Percentiles rank a stretch among this genome's conserved stretches.
Conservation (phyloP, 805 yeast species). For the Kuraishia cidri region DNA sequence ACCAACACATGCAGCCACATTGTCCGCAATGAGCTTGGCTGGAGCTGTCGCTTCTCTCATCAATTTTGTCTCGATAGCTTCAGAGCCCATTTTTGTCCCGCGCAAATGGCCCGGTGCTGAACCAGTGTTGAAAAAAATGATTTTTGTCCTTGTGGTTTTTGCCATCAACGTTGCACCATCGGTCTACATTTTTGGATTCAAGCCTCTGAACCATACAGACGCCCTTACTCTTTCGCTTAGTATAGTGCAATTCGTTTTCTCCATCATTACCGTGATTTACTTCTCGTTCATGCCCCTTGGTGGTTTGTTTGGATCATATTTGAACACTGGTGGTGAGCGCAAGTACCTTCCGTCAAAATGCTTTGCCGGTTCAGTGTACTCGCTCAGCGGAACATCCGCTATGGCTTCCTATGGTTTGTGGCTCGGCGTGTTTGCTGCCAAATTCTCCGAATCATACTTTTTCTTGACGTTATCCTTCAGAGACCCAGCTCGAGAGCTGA, state of each 20-base stretch:
- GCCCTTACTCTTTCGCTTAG: conserved; percentile 34
- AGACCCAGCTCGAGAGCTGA: conserved; percentile 66
- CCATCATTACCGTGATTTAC: conserved; percentile 43
- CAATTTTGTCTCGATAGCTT: conserved; percentile 43
- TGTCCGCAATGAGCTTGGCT: conserved; percentile 57
- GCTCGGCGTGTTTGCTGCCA: conserved; percentile 57
- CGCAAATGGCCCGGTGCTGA: conserved; percentile 67
- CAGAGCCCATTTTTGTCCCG: conserved; percentile 61
- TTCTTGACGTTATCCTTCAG: conserved; percentile 64
- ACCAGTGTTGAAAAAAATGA: conserved; percentile 40
- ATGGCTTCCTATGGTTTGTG: conserved; percentile 64
- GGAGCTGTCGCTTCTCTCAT: conserved; percentile 55
- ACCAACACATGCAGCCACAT: conserved; percentile 47
- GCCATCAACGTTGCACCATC: conserved; percentile 40
- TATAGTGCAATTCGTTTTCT: conserved; percentile 44
- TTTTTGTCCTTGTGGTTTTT: conserved; percentile 31
- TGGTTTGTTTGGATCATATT: conserved; percentile 35
- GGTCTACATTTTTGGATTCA: conserved; percentile 34
- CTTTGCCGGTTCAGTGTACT: conserved; percentile 54
- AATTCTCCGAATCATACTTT: conserved; percentile 71
- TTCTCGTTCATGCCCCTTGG: conserved; percentile 58
- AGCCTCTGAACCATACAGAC: conserved; percentile 22
- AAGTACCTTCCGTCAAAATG: conserved; percentile 39
- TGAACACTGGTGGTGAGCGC: conserved; percentile 21
- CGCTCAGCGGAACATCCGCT: conserved; percentile 40